Evolutionary conservation across 345 rosid genomes (phyloP).

Genomic region (Capsella bursapastoris): DNA sequence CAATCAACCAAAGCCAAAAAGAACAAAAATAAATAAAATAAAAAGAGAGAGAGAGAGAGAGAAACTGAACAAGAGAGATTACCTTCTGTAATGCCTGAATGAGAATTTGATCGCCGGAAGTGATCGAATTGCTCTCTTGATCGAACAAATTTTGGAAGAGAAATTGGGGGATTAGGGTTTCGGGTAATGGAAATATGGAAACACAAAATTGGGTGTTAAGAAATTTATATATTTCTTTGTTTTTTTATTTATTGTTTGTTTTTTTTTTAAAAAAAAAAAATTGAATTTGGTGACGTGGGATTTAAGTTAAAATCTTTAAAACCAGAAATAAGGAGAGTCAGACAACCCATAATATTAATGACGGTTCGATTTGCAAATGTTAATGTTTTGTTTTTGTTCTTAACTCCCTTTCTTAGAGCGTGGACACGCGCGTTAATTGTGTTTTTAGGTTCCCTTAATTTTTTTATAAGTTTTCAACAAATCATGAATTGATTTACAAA

Average conservation of each 20-base stretch:
- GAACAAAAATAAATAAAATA: too few species aligned
- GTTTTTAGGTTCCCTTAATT: not conserved
- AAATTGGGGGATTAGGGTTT: constrained; percentile 48
- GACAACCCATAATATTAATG: constrained; percentile 34
- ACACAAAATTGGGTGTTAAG: constrained; percentile 28
- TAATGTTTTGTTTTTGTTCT: not conserved
- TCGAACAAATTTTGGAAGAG: constrained; percentile 26
- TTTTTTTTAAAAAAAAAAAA: not conserved
- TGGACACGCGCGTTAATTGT: constrained; percentile 38
- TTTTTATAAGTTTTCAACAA: too few species aligned
- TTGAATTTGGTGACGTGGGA: constrained; percentile 34
- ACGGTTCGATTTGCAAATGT: constrained; percentile 31
- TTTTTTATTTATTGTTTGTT: not conserved
- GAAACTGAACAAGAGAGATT: constrained; percentile 3
- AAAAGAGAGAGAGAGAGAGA: too few species aligned
- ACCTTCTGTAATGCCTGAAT: constrained; percentile 31
- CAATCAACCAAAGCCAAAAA: not conserved
- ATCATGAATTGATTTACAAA: too few species aligned
- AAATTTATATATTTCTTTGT: constrained; percentile 32
- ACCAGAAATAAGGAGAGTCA: constrained; percentile 33
- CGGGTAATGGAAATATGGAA: constrained; percentile 25
- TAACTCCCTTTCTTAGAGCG: constrained; percentile 33
- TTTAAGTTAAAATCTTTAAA: constrained; percentile 35
- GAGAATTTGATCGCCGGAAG: constrained; percentile 15
- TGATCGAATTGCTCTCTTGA: not conserved